A percentile compares a stretch with the other conserved stretches of the same genome.
Conservation (phyloP, 805 yeast species). For the Saccharomycopsis fermentans region DNA sequence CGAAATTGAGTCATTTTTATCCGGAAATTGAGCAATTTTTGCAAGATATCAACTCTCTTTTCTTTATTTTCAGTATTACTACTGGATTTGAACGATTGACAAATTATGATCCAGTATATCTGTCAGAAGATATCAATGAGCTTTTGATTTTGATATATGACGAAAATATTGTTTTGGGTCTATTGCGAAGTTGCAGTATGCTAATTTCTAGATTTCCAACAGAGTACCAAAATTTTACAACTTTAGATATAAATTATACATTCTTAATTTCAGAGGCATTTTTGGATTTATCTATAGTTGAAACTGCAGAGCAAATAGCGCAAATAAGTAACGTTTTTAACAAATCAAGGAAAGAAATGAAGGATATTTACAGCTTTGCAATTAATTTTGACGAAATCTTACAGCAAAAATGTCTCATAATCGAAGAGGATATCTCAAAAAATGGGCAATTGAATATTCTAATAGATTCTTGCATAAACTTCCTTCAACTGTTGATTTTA, state of each 20-base stretch:
- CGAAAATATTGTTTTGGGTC: neutral
- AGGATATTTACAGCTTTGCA: neutral
- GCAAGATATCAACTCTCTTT: neutral
- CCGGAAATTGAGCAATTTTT: neutral
- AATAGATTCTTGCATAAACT: neutral
- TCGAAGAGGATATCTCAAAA: neutral
- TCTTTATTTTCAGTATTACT: neutral
- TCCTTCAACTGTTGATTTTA: neutral
- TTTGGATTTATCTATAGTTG: neutral
- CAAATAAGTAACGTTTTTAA: neutral
- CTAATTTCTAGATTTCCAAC: neutral
- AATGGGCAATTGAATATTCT: neutral
- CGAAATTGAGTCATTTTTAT: neutral
- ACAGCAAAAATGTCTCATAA: neutral
- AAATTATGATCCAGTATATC: neutral
- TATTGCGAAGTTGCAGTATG: neutral
- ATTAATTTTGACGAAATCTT: neutral
- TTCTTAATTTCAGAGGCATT: neutral
- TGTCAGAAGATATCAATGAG: neutral
- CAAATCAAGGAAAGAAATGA: neutral
- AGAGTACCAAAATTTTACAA: neutral
- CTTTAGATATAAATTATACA: neutral
- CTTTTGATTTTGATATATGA: neutral
- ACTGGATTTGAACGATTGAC: neutral
- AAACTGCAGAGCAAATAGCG: neutral